Conservation (phyloP, 345 rosid species). For the Sapria himalayana region DNA sequence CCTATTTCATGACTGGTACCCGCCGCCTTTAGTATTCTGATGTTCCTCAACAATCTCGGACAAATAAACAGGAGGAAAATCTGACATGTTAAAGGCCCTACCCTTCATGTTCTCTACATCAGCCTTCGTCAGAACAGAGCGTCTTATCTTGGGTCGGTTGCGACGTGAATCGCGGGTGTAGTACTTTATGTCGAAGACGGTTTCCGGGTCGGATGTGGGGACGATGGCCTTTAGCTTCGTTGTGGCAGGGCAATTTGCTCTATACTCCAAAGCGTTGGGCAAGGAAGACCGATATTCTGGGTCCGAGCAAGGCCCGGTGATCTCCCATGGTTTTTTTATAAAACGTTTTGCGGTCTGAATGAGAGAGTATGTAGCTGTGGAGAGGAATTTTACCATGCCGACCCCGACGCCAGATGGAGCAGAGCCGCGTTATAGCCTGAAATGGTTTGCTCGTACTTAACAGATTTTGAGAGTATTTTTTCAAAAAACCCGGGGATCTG, state of each 20-base stretch:
- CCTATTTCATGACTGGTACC: slow-evolving; percentile 32
- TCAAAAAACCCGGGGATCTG: too few relatives aligned
- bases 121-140: slow-evolving; percentile 46
- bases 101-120: slow-evolving; percentile 64
- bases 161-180: slow-evolving; percentile 66
- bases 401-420: not conserved
- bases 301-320: slow-evolving; percentile 74
- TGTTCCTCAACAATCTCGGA: slow-evolving; percentile 53
- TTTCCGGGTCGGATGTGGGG: slow-evolving; percentile 65
- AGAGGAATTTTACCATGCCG: slow-evolving; percentile 43
- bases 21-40: slow-evolving; percentile 31
- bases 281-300: slow-evolving; percentile 54
- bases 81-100: slow-evolving; percentile 36
- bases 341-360: slow-evolving; percentile 42
- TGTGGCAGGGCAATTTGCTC: slow-evolving; percentile 61
- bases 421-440: too few relatives aligned
- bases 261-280: slow-evolving; percentile 50
- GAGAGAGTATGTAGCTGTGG: slow-evolving; percentile 25
- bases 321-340: slow-evolving; percentile 89
- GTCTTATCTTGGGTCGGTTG: slow-evolving; percentile 60
- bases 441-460: too few relatives aligned
- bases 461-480: too few relatives aligned
- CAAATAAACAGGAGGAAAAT: slow-evolving; percentile 66
- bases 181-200: slow-evolving; percentile 74
- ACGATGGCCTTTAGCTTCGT: slow-evolving; percentile 27